Percentiles rank a stretch among this genome's conserved stretches.
phyloP scores from a whole-genome alignment of 805 yeast genomes.

The Kuraishia cidri region DNA sequence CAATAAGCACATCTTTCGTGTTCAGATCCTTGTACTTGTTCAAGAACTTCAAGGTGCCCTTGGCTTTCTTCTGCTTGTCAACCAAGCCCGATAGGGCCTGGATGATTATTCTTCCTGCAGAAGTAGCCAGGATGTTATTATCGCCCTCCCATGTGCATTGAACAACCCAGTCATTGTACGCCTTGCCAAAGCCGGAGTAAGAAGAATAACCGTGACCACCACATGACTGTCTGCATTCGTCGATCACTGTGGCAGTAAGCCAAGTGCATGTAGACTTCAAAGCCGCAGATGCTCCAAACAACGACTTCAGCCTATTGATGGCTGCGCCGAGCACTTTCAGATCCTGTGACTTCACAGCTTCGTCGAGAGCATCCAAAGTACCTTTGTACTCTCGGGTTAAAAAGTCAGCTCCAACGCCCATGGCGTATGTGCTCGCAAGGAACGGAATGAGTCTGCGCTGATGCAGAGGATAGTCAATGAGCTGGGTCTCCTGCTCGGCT shows the following conservation, averaged over 20 bases:
- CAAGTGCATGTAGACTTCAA: constrained; percentile 87
- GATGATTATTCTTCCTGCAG: constrained; percentile 72
- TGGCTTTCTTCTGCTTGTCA: constrained; percentile 33
- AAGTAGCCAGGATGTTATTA: constrained; percentile 76
- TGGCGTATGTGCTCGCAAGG: constrained; percentile 69
- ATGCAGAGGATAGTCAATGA: constrained; percentile 82
- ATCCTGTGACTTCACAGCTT: constrained; percentile 37
- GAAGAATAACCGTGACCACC: constrained; percentile 96
- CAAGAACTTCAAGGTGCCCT: constrained; percentile 36
- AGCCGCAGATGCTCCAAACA: constrained; percentile 81
- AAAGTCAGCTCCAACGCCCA: constrained; percentile 62
- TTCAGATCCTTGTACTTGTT: constrained; percentile 13
- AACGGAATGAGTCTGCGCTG: constrained; percentile 85
- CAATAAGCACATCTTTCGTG: constrained; percentile 22
- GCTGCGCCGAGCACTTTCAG: constrained; percentile 34
- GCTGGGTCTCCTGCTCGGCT: constrained; percentile 51
- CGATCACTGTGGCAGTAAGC: constrained; percentile 73
- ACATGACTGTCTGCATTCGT: constrained; percentile 86
- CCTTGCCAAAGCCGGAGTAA: constrained; percentile 87
- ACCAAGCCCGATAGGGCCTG: constrained; percentile 31
- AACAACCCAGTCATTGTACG: constrained; percentile 90
- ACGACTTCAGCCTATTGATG: constrained; percentile 58
- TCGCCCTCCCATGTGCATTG: constrained; percentile 99
- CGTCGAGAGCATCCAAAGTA: constrained; percentile 45
- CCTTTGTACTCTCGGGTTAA: constrained; percentile 41